Evolutionary conservation across 1,284 basidiomycete genomes (phyloP).

Genomic region (Ganoderma multipileum): DNA sequence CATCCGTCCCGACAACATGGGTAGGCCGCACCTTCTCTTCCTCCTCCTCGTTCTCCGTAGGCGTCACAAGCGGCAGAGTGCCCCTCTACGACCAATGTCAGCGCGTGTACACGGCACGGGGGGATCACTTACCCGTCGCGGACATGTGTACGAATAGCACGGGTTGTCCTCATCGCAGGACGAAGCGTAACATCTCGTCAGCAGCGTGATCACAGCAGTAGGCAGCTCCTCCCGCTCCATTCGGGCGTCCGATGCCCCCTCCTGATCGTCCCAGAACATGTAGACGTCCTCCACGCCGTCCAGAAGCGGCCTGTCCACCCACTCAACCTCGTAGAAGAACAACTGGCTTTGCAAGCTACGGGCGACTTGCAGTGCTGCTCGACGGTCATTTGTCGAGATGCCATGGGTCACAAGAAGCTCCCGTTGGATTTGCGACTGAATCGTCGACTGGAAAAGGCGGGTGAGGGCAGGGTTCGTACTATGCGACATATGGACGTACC

Average conservation of each 20-base stretch:
- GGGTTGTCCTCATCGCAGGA: slow-evolving; percentile 75
- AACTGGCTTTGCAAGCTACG: slow-evolving; percentile 90
- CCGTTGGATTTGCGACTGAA: slow-evolving; percentile 79
- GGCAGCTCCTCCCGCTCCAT: slow-evolving; percentile 82
- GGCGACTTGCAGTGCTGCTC: slow-evolving; percentile 86
- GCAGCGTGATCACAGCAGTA: slow-evolving; percentile 79
- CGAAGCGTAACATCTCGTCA: slow-evolving; percentile 87
- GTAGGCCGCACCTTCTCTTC: slow-evolving; percentile 38
- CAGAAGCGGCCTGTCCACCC: slow-evolving; percentile 84
- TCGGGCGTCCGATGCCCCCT: slow-evolving; percentile 63
- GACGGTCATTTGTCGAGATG: slow-evolving; percentile 72
- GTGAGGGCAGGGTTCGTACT: slow-evolving; percentile 12
- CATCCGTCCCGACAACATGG: neutral
- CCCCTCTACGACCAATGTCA: slow-evolving; percentile 31
- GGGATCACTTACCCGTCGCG: slow-evolving; percentile 56
- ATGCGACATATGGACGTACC: slow-evolving; percentile 54
- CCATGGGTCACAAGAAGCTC: slow-evolving; percentile 76
- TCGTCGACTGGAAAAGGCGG: slow-evolving; percentile 64
- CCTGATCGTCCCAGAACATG: slow-evolving; percentile 92
- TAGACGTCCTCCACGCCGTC: slow-evolving; percentile 96
- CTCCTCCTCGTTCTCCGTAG: slow-evolving; percentile 35
- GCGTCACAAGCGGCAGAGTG: slow-evolving; percentile 32
- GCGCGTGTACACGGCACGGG: neutral
- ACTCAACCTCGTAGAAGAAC: slow-evolving; percentile 98
- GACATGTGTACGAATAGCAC: slow-evolving; percentile 81